Percentiles rank a stretch among this genome's conserved stretches.
Conservation (phyloP, 768 basidiomycete species). For the Boletellus ananas region DNA sequence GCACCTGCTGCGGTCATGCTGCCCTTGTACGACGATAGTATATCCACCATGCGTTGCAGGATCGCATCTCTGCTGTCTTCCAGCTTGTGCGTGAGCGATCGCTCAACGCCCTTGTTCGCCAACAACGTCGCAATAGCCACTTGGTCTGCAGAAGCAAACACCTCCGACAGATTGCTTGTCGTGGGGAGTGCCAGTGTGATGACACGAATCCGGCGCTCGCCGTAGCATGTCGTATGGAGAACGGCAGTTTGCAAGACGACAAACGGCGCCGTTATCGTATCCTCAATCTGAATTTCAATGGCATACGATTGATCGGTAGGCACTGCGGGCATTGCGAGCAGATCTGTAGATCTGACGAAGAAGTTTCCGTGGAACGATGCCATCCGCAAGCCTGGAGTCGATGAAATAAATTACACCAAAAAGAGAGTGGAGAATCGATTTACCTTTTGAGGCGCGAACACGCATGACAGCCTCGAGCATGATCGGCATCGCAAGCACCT, state of each 20-base stretch:
- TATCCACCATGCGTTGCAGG: slow-evolving; percentile 78
- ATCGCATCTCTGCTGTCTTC: slow-evolving; percentile 89
- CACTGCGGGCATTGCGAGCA: slow-evolving; percentile 95
- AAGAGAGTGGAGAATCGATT: slow-evolving; percentile 2
- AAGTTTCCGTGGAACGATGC: slow-evolving; percentile 98
- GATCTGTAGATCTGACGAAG: slow-evolving; percentile 95
- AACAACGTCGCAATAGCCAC: slow-evolving; percentile 79
- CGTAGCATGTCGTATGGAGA: slow-evolving; percentile 90
- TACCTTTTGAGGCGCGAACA: slow-evolving; percentile 94
- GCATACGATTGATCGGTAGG: slow-evolving; percentile 94
- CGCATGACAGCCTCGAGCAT: slow-evolving; percentile 98
- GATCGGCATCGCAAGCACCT: slow-evolving; percentile 88
- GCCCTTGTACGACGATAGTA: slow-evolving; percentile 85
- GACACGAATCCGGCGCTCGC: slow-evolving; percentile 89
- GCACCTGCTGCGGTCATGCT: slow-evolving; percentile 94
- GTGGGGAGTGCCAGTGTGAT: slow-evolving; percentile 85
- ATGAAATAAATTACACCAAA: not conserved
- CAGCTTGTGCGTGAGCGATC: slow-evolving; percentile 76
- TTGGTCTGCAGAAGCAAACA: slow-evolving; percentile 89
- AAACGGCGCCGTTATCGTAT: slow-evolving; percentile 84
- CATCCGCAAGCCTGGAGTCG: slow-evolving; percentile 77
- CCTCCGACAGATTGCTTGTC: slow-evolving; percentile 81
- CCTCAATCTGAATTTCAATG: slow-evolving; percentile 94
- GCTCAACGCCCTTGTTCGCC: slow-evolving; percentile 91
- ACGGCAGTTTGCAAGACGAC: slow-evolving; percentile 95